Evolutionary conservation across 495 filamentous ascomycete species (phyloP), one percentile per base, ranked within the genome.

Genomic region (Cudoniella acicularis): DNA sequence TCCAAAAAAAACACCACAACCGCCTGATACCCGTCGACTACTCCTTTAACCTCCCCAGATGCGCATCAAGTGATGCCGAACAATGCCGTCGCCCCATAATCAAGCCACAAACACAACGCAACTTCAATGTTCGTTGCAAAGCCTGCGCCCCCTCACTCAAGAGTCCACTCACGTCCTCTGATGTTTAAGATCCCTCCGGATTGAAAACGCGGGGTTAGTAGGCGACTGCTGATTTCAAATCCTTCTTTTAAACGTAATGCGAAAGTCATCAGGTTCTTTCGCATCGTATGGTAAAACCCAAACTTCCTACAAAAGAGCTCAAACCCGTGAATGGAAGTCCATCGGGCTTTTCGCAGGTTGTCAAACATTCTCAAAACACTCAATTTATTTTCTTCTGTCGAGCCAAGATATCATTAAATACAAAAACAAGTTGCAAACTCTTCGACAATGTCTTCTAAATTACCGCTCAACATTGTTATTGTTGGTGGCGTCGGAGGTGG

Each of bases 401-500:
- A 47, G 30, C 30, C 4, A 4, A 36, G 13, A 36, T 36, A 36
- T 36, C 30, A 36, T 6, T 13, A 36, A 13, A 36, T 36, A 6
- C 30, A 36, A 4, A 36, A 36, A 6, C 30, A 36, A 36, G 13
- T 36, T 36, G 4, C 4, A 6, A 36, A 13, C 6, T 36, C 30
- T 36, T 36, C 30, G 13, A 13, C 30, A 36, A 36, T 13, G 13
- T 36, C 13, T 13, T 6, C 6, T 4, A 36, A 36, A 13, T 6
- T 36, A 13, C 30, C 30, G 13, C 30, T 13, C 13, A 36, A 36
- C 4, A 36, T 36, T 36, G 30, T 67, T 23, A 66, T 72, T 21
- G 65, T 69, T 11, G 68, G 70, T 17, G 70, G 68, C 30, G 70
- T 71, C 18, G 69, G 67, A 1, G 67, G 67, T 43, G 66, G 69